Evolutionary conservation across 1,284 basidiomycete species (phyloP).

Genomic region (Pterulicium gracile): DNA sequence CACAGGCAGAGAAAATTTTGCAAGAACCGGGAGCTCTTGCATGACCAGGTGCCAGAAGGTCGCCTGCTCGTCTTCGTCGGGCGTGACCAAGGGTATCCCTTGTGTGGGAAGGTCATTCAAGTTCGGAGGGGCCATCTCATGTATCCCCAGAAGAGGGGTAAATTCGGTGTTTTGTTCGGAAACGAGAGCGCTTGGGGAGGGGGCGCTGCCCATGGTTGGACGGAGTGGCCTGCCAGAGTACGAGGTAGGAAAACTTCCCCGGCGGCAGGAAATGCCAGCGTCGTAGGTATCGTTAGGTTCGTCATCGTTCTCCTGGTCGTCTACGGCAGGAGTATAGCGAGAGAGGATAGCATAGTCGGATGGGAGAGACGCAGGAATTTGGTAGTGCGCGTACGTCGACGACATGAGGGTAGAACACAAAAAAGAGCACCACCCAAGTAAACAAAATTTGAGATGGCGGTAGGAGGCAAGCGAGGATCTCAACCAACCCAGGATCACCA

Average conservation of each 20-base stretch:
- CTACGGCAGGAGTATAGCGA: conserved; percentile 25
- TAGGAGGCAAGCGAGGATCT: too few relatives aligned
- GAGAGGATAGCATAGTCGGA: conserved; percentile 54
- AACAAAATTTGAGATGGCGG: too few relatives aligned
- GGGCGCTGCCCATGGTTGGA: conserved; percentile 6
- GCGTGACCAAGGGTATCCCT: conserved; percentile 17
- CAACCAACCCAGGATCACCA: too few relatives aligned
- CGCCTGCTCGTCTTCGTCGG: conserved; percentile 15
- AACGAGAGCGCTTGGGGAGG: conserved; percentile 6
- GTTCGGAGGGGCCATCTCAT: conserved; percentile 18
- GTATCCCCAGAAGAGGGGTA: conserved; percentile 26
- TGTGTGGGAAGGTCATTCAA: conserved; percentile 26
- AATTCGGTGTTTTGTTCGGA: conserved; percentile 22
- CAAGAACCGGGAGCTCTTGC: conserved; percentile 50
- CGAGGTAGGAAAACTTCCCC: background rate
- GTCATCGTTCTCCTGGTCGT: conserved; percentile 7
- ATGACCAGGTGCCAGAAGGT: conserved; percentile 21
- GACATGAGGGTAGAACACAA: background rate
- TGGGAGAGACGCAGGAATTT: conserved; percentile 45
- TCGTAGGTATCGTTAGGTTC: conserved; percentile 7
- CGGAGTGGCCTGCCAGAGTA: conserved; percentile 1
- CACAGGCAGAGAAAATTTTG: conserved; percentile 57
- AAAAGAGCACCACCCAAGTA: background rate
- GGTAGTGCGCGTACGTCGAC: conserved; percentile 34
- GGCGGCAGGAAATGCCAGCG: background rate